Evolutionary conservation across 306 rosid species (phyloP).

Genomic region (Gleditsia sinensis): DNA sequence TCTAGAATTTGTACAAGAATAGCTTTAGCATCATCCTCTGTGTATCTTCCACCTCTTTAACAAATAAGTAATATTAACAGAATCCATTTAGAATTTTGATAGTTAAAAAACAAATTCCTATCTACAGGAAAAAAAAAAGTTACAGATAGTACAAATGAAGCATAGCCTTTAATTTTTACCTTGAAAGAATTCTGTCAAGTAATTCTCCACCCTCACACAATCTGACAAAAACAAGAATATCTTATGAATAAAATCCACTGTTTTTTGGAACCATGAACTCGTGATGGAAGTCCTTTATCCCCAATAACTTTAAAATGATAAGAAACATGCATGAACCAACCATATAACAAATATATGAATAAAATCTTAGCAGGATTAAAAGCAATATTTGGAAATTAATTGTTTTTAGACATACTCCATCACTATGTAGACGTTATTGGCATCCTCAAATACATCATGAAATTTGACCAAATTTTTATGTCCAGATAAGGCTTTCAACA

Average conservation of each 20-base stretch:
- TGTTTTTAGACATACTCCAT: slow-evolving; percentile 81
- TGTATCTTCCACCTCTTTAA: slow-evolving; percentile 93
- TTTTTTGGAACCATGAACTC: too few relatives aligned
- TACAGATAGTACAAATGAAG: slow-evolving; percentile 25
- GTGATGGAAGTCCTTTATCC: too few relatives aligned
- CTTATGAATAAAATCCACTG: too few relatives aligned
- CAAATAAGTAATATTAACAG: slow-evolving; percentile 30
- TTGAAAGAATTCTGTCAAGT: slow-evolving; percentile 86
- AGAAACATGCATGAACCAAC: slow-evolving; percentile 20
- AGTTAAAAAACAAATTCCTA: slow-evolving; percentile 22
- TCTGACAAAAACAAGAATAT: slow-evolving; percentile 49
- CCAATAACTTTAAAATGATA: neutral
- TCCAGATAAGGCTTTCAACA: slow-evolving; percentile 90
- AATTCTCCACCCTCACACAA: slow-evolving; percentile 98
- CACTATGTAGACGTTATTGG: slow-evolving; percentile 81
- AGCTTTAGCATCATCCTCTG: slow-evolving; percentile 87
- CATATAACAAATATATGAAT: neutral
- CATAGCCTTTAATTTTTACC: slow-evolving; percentile 56
- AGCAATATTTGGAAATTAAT: slow-evolving; percentile 17
- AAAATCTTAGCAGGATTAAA: slow-evolving; percentile 15
- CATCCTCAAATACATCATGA: slow-evolving; percentile 89
- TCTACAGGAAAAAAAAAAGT: neutral
- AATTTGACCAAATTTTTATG: slow-evolving; percentile 85
- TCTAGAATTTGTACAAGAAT: slow-evolving; percentile 82
- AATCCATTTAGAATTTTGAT: slow-evolving; percentile 34